A percentile compares a stretch with the other conserved stretches of the same genome.
These are phyloP conservation scores for Malassezia caprae DNA, from an alignment of 1,284 basidiomycete species.

Conservation along the genomic window DNA sequence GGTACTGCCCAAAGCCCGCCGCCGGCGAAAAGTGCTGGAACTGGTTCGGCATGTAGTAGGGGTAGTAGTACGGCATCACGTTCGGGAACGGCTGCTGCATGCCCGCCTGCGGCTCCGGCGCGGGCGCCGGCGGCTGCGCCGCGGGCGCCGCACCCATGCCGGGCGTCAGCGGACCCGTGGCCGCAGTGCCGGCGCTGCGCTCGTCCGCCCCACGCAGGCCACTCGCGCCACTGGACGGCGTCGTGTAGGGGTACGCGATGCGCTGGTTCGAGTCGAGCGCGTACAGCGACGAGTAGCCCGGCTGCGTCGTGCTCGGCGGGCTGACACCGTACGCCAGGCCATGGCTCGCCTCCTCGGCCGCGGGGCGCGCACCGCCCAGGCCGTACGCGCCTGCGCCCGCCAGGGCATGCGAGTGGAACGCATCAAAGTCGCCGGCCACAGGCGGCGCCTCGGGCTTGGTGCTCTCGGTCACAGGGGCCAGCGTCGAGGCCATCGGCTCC, in stretches of 20 bases:
- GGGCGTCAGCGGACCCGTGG: not conserved
- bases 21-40: constrained; percentile 48
- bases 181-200: not conserved
- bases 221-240: not conserved
- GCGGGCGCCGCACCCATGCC: not conserved
- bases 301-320: not conserved
- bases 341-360: not conserved
- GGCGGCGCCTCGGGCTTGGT: not conserved
- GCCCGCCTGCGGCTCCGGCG: constrained; percentile 23
- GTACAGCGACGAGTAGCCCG: constrained; percentile 37
- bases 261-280: constrained; percentile 20
- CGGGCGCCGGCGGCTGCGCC: not conserved
- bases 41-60: constrained; percentile 48
- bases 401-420: constrained; percentile 11
- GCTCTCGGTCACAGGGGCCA: not conserved
- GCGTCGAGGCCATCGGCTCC: not conserved
- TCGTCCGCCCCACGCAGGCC: not conserved
- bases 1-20: constrained; percentile 46
- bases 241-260: not conserved
- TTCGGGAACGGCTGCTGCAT: constrained; percentile 43
- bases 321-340: not conserved
- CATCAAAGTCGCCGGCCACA: constrained; percentile 7
- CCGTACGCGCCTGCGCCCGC: constrained; percentile 1
- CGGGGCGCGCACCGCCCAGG: not conserved
- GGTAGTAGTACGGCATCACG: constrained; percentile 48